Conservation (phyloP, 257 asterid genomes). For the Gardenia jasminoides region DNA sequence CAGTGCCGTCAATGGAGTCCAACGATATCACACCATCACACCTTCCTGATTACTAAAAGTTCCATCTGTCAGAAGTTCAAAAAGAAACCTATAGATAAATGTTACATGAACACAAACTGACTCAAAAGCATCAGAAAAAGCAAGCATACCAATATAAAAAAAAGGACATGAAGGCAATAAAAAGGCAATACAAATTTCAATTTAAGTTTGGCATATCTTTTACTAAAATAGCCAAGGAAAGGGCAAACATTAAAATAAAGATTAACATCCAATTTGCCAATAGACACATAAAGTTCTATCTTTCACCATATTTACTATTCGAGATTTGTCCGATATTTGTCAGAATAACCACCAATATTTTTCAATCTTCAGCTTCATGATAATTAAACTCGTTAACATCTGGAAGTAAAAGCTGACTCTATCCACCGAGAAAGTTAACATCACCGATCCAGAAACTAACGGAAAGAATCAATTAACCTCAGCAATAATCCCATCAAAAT, state of each 20-base stretch:
- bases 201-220: background rate
- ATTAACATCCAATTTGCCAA: background rate
- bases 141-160: background rate
- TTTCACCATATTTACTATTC: background rate
- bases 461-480: background rate
- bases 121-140: background rate
- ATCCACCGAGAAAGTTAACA: background rate
- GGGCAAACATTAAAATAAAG: background rate
- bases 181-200: background rate
- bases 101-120: background rate
- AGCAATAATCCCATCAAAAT: background rate
- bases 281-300: background rate
- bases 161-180: background rate
- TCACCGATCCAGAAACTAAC: background rate
- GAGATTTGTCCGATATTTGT: background rate
- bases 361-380: background rate
- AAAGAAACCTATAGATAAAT: slow-evolving; percentile 26
- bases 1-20: slow-evolving; percentile 21
- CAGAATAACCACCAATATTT: background rate
- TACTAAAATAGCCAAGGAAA: background rate
- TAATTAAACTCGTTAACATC: background rate
- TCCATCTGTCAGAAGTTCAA: slow-evolving; percentile 35
- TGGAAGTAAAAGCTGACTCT: background rate
- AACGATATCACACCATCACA: slow-evolving; percentile 19
- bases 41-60: slow-evolving; percentile 20